These are phyloP conservation scores for Zizania latifolia DNA, from an alignment of 176 grass and related monocot genomes.

Conservation along the genomic window DNA sequence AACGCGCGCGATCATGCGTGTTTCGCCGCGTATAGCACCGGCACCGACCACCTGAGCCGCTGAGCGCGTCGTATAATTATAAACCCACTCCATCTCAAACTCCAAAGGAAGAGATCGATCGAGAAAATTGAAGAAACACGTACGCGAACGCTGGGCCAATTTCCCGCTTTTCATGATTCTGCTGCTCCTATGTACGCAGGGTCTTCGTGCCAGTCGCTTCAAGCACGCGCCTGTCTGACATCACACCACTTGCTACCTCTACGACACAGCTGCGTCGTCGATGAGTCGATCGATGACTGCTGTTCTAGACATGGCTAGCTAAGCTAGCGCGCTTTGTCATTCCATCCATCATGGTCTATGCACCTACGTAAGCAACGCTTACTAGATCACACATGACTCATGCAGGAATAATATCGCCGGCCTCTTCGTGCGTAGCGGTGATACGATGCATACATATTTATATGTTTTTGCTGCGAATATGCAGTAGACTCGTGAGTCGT, in stretches of 20 bases:
- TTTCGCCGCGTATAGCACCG: background rate
- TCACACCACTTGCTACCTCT: no score
- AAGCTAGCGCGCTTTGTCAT: background rate
- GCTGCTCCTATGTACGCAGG: background rate
- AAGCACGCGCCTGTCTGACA: background rate
- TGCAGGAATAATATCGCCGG: background rate
- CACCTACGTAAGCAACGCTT: no score
- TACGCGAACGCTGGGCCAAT: background rate
- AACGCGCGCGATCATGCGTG: conserved; percentile 8
- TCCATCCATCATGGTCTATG: background rate
- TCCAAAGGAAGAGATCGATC: no score
- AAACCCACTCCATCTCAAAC: background rate
- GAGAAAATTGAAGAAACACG: background rate
- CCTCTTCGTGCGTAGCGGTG: no score
- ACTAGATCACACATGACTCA: no score
- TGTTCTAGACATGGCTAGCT: background rate
- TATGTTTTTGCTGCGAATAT: background rate
- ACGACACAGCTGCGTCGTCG: background rate
- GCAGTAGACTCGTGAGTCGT: background rate
- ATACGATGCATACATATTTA: no score
- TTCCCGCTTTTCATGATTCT: background rate
- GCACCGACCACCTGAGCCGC: background rate
- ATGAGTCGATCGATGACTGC: no score
- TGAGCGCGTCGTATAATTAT: no score
- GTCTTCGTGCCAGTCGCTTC: conserved; percentile 18